phyloP scores from a whole-genome alignment of 148 eudicot species.

The Cornus controversa region DNA sequence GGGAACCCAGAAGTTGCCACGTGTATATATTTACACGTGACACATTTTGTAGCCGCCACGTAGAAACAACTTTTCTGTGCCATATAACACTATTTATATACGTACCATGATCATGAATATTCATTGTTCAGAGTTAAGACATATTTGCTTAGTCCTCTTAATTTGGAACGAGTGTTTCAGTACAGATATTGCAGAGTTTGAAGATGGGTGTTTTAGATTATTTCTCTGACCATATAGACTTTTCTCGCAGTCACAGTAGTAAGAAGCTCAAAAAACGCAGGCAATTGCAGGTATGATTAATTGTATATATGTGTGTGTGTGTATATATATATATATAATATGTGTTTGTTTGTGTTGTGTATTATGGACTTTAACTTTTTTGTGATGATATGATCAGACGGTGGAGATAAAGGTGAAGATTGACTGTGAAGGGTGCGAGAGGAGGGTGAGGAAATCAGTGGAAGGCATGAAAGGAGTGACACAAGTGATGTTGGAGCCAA shows the following conservation, averaged over 20 bases:
- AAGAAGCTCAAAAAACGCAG: slow-evolving; percentile 34
- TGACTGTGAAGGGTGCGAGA: slow-evolving; percentile 66
- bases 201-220: slow-evolving; percentile 38
- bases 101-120: not conserved
- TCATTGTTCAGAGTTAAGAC: no score
- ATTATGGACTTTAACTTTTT: not conserved
- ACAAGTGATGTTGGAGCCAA: slow-evolving; percentile 38
- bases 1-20: not conserved
- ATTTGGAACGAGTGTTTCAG: no score
- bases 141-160: no score
- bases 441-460: slow-evolving; percentile 49
- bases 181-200: not conserved
- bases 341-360: not conserved
- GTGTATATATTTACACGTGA: no score
- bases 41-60: no score
- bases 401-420: slow-evolving; percentile 62
- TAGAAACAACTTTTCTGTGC: not conserved
- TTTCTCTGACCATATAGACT: slow-evolving; percentile 25
- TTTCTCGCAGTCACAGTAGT: slow-evolving; percentile 14
- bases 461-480: slow-evolving; percentile 68
- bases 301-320: not conserved
- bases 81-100: not conserved
- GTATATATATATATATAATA: no score
- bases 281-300: slow-evolving; percentile 23
- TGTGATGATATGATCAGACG: slow-evolving; percentile 26